Conservation (phyloP, 2,329 filamentous ascomycete genomes). For the Calonectria henricotiae region DNA sequence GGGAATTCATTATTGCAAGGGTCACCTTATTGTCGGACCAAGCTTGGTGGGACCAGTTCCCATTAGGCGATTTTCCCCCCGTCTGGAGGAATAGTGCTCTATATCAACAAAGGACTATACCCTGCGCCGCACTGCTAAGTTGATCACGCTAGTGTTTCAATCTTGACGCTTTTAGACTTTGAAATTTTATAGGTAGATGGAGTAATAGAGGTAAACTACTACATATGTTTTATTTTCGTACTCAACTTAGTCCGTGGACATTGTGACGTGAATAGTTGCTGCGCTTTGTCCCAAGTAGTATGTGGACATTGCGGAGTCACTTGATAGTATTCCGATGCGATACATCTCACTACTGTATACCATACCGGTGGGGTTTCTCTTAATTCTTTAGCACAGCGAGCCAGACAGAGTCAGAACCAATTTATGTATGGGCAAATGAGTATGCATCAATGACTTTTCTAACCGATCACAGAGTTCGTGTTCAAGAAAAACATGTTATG, state of each 20-base stretch:
- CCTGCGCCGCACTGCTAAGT: no score
- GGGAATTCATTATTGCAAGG: constrained; percentile 10
- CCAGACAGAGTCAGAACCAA: no score
- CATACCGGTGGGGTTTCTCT: no score
- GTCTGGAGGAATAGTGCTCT: background rate
- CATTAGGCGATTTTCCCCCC: background rate
- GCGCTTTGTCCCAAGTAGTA: background rate
- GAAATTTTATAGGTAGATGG: background rate
- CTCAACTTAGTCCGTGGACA: background rate
- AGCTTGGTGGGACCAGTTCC: background rate
- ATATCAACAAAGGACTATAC: background rate
- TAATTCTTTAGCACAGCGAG: no score
- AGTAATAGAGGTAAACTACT: background rate
- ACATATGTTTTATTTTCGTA: background rate
- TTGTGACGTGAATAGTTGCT: background rate
- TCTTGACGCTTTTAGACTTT: background rate
- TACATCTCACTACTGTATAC: no score
- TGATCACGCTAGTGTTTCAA: background rate
- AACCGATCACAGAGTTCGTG: no score
- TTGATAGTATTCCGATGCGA: no score
- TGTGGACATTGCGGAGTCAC: no score
- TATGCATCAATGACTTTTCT: no score
- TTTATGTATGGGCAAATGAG: no score
- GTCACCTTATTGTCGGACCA: background rate
- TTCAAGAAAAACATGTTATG: no score